Base-by-base conservation (phyloP, 2,329 filamentous ascomycete genomes). In the Epicoccum sorghinum region DNA sequence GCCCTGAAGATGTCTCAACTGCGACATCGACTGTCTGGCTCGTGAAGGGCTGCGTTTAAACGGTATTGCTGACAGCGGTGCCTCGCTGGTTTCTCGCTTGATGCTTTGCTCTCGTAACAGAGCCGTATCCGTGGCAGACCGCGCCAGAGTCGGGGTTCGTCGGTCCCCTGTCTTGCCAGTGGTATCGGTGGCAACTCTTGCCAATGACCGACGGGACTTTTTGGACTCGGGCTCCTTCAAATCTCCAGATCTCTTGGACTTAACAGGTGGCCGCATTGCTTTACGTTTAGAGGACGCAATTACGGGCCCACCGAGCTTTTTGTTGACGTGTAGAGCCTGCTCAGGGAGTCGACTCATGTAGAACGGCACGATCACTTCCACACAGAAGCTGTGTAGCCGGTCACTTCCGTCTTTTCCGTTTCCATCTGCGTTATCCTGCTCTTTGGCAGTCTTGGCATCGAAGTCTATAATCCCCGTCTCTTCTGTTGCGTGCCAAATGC, bases 301-400 rank as follows among this genome's bases (percentile, higher is more conserved):
- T 7, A 84, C 79, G 1, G 89, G 89, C 0, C 89, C 90, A 13
- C 90, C 90, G 4, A 93, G 80, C 70, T 92, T 92, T 59, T 85
- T 86, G 71, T 88, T 91, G 55, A 93, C 86, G 4, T 82, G 79
- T 41, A 86, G 82, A 65, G 89, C 91, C 12, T 87, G 78, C 32
- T 89, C 84, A 1, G 89, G 89, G n/a, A 93, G 78, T 30, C 90
- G 86, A 12, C 89, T 85, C 30, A 88, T 87, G 69, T 91, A 95
- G 85, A 93, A 93, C 30, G 90, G 90, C 39, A 91, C 78, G 62
- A 95, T 86, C 36, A 95, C 88, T 68, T 95, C 90, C 13, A 90
- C 80, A 67, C 89, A 93, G 68, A 93, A 95, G 69, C 89, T 87
- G 59, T 83, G 85, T 6, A 93, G 77, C 6, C 88, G 85, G 66